phyloP scores from a whole-genome alignment of 192 early-diverging fungal genomes.

The Mortierella alpina region DNA sequence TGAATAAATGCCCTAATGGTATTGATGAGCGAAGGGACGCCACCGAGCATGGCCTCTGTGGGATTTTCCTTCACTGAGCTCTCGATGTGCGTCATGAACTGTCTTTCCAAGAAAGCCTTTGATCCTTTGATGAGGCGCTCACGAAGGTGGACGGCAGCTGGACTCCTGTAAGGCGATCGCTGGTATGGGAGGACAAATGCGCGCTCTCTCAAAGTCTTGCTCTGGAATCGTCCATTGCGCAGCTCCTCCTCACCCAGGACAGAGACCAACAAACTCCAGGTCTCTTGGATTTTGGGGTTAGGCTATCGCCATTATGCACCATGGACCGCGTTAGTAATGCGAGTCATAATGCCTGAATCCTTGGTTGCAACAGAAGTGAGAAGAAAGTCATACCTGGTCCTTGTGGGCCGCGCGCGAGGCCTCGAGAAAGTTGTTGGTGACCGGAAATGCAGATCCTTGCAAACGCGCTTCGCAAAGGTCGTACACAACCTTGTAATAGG shows the following conservation, averaged over 20 bases:
- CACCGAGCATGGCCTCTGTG: constrained; percentile 78
- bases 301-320: background rate
- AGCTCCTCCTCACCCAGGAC: constrained; percentile 56
- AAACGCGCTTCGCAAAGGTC: constrained; percentile 59
- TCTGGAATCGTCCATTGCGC: constrained; percentile 45
- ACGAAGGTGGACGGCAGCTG: constrained; percentile 34
- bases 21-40: constrained; percentile 79
- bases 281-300: constrained; percentile 48
- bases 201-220: constrained; percentile 54
- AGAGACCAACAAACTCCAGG: constrained; percentile 55
- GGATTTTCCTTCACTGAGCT: constrained; percentile 67
- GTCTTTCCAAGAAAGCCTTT: constrained; percentile 64
- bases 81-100: constrained; percentile 59
- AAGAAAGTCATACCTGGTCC: constrained; percentile 41
- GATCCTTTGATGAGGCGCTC: constrained; percentile 55
- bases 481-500: constrained; percentile 59
- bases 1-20: constrained; percentile 80
- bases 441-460: constrained; percentile 41
- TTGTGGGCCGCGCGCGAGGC: constrained; percentile 52
- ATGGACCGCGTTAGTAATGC: background rate
- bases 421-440: constrained; percentile 54
- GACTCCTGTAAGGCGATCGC: constrained; percentile 30
- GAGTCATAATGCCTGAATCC: background rate
- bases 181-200: constrained; percentile 55
- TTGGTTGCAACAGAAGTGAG: background rate